A percentile compares a stretch with the other conserved stretches of the same genome.
These are phyloP conservation scores for Debaryomyces subglobosus DNA, from an alignment of 1,139 yeast species.

Conservation along the genomic window DNA sequence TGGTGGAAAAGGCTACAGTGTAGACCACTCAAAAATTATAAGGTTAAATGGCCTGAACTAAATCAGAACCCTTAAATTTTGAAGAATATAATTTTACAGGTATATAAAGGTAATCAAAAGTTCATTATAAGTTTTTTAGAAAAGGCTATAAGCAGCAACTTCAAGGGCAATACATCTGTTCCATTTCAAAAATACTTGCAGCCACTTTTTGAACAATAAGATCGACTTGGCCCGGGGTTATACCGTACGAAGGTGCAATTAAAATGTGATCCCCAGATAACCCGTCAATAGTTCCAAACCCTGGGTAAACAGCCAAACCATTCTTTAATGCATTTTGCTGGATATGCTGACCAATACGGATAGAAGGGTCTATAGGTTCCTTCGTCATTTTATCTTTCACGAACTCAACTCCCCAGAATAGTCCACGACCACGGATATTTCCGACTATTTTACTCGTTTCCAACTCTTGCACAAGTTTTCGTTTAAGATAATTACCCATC, in stretches of 20 bases:
- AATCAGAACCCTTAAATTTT: neutral
- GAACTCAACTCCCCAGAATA: constrained; percentile 21
- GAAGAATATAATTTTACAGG: neutral
- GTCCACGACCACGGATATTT: constrained; percentile 20
- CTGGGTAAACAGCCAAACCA: constrained; percentile 11
- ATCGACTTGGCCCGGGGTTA: constrained; percentile 22
- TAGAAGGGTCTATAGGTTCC: constrained; percentile 13
- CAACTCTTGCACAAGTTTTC: constrained; percentile 10
- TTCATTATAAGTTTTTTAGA: neutral
- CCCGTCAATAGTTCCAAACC: constrained; percentile 11
- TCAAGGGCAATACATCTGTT: neutral
- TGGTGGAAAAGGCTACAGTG: neutral
- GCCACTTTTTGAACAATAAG: neutral
- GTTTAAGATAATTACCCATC: constrained; percentile 17
- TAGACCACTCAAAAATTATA: neutral
- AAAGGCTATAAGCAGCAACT: neutral
- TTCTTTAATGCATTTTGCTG: neutral
- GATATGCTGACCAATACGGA: constrained; percentile 1
- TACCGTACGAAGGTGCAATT: constrained; percentile 13
- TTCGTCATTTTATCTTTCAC: constrained; percentile 19
- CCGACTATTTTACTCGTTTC: constrained; percentile 14
- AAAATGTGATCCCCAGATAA: constrained; percentile 11
- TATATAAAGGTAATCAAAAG: neutral
- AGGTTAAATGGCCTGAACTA: neutral
- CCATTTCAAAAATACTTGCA: neutral